Evolutionary conservation across 108 stramenopile genomes (phyloP).

Genomic region (Heterococcus sp.): DNA sequence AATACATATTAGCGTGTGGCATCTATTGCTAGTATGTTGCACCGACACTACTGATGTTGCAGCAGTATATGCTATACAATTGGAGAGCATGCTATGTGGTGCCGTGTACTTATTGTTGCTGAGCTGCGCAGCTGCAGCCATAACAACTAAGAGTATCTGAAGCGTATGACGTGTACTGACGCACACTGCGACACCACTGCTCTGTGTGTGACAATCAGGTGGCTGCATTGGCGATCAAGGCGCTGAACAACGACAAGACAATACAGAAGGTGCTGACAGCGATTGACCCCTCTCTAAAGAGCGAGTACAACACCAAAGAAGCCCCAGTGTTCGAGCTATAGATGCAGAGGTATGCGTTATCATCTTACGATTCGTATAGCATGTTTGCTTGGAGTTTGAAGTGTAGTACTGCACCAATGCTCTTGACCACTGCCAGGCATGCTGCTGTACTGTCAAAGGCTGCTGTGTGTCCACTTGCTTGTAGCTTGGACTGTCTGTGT

Average conservation of each 20-base stretch:
- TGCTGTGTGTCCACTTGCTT: too few relatives aligned
- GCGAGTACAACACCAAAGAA: not conserved
- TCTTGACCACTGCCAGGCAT: too few relatives aligned
- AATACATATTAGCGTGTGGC: not conserved
- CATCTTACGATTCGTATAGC: too few relatives aligned
- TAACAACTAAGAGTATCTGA: too few relatives aligned
- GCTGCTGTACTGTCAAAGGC: not conserved
- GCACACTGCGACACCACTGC: too few relatives aligned
- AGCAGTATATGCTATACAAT: not conserved
- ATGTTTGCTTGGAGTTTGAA: too few relatives aligned
- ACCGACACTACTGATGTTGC: not conserved
- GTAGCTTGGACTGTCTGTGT: too few relatives aligned
- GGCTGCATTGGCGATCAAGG: not conserved
- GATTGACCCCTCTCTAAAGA: not conserved
- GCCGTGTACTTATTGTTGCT: not conserved
- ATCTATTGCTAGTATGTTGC: not conserved
- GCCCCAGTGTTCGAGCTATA: not conserved
- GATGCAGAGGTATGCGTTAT: not conserved
- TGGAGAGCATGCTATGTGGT: not conserved
- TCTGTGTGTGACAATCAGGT: not conserved
- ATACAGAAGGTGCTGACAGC: not conserved
- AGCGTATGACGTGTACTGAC: too few relatives aligned
- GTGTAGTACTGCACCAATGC: too few relatives aligned
- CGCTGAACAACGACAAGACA: not conserved
- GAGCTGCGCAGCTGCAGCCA: not conserved